phyloP scores from a whole-genome alignment of 2,329 filamentous ascomycete genomes.

The Magnaporthiopsis incrustans region DNA sequence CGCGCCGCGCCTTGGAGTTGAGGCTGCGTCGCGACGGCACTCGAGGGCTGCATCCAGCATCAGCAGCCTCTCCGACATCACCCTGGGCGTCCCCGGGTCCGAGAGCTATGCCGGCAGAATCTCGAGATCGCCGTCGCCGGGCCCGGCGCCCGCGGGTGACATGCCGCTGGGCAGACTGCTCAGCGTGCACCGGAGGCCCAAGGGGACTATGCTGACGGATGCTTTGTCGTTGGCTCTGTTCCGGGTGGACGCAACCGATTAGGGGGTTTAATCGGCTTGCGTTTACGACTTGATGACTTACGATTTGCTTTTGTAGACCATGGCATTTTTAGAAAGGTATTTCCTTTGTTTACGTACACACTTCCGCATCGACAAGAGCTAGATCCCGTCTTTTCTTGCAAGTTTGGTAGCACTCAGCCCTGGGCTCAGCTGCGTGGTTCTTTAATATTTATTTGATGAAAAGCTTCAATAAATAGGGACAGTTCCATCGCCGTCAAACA shows the following conservation, averaged over 20 bases:
- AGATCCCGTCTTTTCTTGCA: too few relatives aligned
- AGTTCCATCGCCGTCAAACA: too few relatives aligned
- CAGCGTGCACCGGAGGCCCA: conserved; percentile 1
- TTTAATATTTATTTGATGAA: too few relatives aligned
- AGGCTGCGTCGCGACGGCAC: background rate
- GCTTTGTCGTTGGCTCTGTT: conserved; percentile 6
- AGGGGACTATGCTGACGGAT: conserved; percentile 4
- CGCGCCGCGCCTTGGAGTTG: background rate
- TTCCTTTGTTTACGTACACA: too few relatives aligned
- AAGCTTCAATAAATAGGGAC: too few relatives aligned
- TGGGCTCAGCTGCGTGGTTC: too few relatives aligned
- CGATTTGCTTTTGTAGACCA: too few relatives aligned
- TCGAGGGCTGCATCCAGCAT: background rate
- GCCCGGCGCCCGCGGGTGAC: conserved; percentile 2
- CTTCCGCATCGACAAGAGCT: too few relatives aligned
- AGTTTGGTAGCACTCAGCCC: too few relatives aligned
- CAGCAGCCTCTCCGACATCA: background rate
- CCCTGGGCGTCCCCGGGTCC: background rate
- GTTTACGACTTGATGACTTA: background rate
- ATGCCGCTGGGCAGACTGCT: conserved; percentile 2
- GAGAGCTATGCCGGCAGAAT: background rate
- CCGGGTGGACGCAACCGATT: conserved; percentile 1
- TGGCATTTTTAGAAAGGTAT: too few relatives aligned
- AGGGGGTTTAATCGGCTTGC: too few relatives aligned
- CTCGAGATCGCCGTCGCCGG: conserved; percentile 2